Evolutionary conservation across 129 eudicot genomes (phyloP).

Genomic region (Deinandra increscens): DNA sequence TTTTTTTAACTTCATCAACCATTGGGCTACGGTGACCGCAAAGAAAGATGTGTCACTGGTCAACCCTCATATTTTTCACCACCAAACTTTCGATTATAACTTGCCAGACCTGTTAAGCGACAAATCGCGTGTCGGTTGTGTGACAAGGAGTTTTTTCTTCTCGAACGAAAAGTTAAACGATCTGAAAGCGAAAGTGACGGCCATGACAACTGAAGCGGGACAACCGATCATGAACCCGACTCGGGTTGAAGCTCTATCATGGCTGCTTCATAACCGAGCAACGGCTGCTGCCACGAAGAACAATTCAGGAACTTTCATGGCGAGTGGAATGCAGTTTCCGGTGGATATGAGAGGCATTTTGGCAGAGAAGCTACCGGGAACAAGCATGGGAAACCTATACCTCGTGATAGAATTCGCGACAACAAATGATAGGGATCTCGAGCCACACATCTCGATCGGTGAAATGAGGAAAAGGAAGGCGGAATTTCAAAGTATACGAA

Average conservation of each 20-base stretch:
- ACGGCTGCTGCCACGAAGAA: background rate
- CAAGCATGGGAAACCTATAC: background rate
- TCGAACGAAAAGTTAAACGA: background rate
- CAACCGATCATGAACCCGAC: conserved; percentile 23
- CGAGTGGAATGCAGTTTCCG: background rate
- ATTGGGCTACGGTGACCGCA: background rate
- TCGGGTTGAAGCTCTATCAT: conserved; percentile 25
- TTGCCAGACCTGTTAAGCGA: background rate
- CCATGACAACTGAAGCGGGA: background rate
- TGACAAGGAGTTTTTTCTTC: conserved; percentile 4
- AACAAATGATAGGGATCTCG: background rate
- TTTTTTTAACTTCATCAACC: background rate
- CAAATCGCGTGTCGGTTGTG: background rate
- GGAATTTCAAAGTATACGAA: background rate
- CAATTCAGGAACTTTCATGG: background rate
- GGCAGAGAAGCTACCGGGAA: background rate
- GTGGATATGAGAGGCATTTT: background rate
- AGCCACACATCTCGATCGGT: background rate
- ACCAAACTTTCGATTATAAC: too few species aligned
- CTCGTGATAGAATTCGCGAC: background rate
- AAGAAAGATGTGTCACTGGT: background rate
- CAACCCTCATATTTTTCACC: too few species aligned
- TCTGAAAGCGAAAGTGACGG: background rate
- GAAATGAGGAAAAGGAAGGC: background rate
- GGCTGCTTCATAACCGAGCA: conserved; percentile 18